phyloP scores from a whole-genome alignment of 1,139 yeast species.

The Kodamaea fungicola region DNA sequence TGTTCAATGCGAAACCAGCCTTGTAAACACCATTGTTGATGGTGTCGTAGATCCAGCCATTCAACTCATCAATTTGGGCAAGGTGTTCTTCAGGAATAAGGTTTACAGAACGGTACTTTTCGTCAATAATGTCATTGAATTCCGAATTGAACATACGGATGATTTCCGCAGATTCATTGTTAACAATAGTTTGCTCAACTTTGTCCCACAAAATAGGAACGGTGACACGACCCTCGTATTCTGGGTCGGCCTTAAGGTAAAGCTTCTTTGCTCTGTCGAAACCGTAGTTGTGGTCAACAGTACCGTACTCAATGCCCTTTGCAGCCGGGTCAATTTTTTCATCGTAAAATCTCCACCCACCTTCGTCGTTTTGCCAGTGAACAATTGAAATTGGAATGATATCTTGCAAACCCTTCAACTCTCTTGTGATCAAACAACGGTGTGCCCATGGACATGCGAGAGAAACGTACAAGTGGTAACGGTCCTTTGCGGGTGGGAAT shows the following conservation, averaged over 20 bases:
- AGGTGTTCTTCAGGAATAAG: conserved; percentile 58
- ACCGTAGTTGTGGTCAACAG: conserved; percentile 64
- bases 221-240: conserved; percentile 78
- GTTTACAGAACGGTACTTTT: conserved; percentile 49
- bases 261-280: conserved; percentile 61
- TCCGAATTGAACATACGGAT: conserved; percentile 77
- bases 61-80: conserved; percentile 66
- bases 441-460: conserved; percentile 97
- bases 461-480: conserved; percentile 87
- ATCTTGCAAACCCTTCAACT: conserved; percentile 72
- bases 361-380: conserved; percentile 79
- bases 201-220: conserved; percentile 94
- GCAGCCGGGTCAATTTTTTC: conserved; percentile 22
- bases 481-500: conserved; percentile 68
- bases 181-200: conserved; percentile 76
- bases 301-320: conserved; percentile 41
- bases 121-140: conserved; percentile 43
- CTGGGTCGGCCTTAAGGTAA: conserved; percentile 71
- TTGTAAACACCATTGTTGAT: conserved; percentile 95
- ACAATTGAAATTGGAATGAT: conserved; percentile 71
- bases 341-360: conserved; percentile 79
- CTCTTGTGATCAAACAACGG: conserved; percentile 71
- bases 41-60: conserved; percentile 79
- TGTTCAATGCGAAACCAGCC: conserved; percentile 83
- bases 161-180: conserved; percentile 86